Evolutionary conservation across 306 rosid genomes (phyloP).

Genomic region (Morella rubra): DNA sequence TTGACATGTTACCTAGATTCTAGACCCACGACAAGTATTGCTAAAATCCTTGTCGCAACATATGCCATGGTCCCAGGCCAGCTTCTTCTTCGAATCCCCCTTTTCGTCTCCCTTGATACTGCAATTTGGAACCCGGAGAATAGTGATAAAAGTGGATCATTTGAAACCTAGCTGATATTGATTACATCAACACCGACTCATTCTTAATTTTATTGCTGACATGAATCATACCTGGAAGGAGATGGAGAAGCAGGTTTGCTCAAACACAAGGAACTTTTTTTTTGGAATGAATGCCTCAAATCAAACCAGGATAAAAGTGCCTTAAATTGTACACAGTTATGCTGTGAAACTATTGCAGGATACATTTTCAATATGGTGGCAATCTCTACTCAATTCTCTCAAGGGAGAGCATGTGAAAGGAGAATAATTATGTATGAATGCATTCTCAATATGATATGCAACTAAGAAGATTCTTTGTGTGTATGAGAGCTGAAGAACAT

Average conservation of each 20-base stretch:
- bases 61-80: background rate
- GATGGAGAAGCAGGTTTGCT: constrained; percentile 2
- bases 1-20: background rate
- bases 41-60: background rate
- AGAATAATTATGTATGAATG: background rate
- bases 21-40: background rate
- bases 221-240: background rate
- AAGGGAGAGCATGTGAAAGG: background rate
- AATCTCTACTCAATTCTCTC: background rate
- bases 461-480: background rate
- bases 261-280: background rate
- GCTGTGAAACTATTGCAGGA: constrained; percentile 6
- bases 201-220: background rate
- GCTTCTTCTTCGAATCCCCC: background rate
- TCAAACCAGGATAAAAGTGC: background rate
- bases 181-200: background rate
- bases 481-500: background rate
- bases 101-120: background rate
- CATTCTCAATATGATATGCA: no score
- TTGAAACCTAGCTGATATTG: background rate
- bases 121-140: background rate
- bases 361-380: background rate
- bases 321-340: background rate
- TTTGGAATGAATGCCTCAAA: background rate
- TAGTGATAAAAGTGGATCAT: background rate